Evolutionary conservation across 2,329 filamentous ascomycete species (phyloP).

Genomic region (Colletotrichum sp.): DNA sequence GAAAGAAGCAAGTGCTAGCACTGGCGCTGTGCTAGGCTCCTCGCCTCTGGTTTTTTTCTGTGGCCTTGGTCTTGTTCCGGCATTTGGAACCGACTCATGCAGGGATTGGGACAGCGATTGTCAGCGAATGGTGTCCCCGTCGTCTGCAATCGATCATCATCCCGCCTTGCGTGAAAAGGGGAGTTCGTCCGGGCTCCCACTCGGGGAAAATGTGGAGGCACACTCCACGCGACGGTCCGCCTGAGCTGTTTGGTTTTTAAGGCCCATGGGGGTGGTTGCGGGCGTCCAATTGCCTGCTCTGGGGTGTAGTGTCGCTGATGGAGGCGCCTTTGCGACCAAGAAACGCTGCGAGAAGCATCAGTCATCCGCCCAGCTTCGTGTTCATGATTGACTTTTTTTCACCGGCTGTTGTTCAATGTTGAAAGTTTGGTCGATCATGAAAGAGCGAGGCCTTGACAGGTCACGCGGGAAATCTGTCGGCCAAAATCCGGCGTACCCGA

Average conservation of each 20-base stretch:
- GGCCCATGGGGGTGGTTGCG: not conserved
- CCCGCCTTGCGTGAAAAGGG: constrained; percentile 19
- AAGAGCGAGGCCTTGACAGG: not conserved
- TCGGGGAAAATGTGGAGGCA: constrained; percentile 21
- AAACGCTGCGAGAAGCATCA: not conserved
- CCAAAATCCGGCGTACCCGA: constrained; percentile 11
- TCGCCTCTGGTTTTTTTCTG: not conserved
- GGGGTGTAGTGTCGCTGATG: not conserved
- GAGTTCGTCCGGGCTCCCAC: constrained; percentile 19
- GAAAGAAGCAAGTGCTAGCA: not conserved
- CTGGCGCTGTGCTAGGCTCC: not conserved
- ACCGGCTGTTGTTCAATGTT: not conserved
- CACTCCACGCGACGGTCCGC: constrained; percentile 16
- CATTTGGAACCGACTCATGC: constrained; percentile 12
- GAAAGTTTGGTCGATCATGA: not conserved
- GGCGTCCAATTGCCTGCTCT: not conserved
- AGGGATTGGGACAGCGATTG: constrained; percentile 9
- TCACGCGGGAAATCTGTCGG: constrained; percentile 6
- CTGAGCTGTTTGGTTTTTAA: not conserved
- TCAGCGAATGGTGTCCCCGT: constrained; percentile 1
- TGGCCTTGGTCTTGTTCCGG: not conserved
- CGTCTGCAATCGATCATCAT: constrained; percentile 15
- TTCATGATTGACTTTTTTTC: not conserved
- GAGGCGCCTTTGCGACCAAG: not conserved
- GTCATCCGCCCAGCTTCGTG: not conserved